Evolutionary conservation across 108 stramenopile species (phyloP), one percentile per base, ranked within the genome.

Genomic region (Cyclotella baltica): DNA sequence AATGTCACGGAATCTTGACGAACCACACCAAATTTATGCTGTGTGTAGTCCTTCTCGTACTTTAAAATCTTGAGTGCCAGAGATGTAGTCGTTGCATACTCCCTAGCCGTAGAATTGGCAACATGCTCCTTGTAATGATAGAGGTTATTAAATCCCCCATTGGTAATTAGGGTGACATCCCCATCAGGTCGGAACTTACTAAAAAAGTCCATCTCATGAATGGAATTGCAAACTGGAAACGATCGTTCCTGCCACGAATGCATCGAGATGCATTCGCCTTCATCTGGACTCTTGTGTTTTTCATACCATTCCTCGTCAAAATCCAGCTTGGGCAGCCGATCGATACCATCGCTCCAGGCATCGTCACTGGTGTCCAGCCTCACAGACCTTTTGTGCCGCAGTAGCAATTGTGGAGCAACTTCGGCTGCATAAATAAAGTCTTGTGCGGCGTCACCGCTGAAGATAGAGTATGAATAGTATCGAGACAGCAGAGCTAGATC

Each of bases 21-120:
- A 15, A 84, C 83, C 10, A 74, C 59, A 70, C 80, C 83, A 53
- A 62, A 83, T 34, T 83, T 83, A 16, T 78, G 72, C 67, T 79
- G 70, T 0, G 83, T 62, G 28, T 75, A 79, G 55, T 55, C 55
- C 9, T 59, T 67, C 34, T 78, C 79, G 23, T 57, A 78, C 40
- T 48, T 4, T 19, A 80, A 52, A 43, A 73, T 80, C 67, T 84
- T 84, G 25, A 80, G 11, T 29, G 67, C 81, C 63, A 83, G 20
- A 4, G 59, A 61, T 52, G 11, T 10, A 61, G 2, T 34, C 10
- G 31, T 33, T n/a, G 33, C 31, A 2, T n/a, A n/a, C n/a, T 11
- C 25, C 11, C 23, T 25, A 55, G 13, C 20, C 1, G 23, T 55
- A 1, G 55, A 22, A 16, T 65, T 65, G 22, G 4, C 22, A 34